Base-by-base conservation (phyloP, 495 filamentous ascomycete genomes). In the Penicillium samsonianum region DNA sequence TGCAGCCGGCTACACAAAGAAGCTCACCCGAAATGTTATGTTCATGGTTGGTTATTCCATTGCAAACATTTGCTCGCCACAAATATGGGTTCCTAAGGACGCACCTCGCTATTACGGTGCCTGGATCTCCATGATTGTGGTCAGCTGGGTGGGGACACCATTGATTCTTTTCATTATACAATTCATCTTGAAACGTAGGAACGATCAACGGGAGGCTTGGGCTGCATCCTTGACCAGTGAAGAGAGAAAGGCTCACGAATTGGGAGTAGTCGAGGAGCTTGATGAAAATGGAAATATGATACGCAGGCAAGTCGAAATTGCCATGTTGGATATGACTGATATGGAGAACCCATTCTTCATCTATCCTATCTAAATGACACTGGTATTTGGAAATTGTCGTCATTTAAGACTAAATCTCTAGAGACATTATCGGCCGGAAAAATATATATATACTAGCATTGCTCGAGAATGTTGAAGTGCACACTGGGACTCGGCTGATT, bases 331-430 rank as follows among this genome's bases (percentile, higher is more conserved):
- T 59, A 46, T 68, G 60, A 68, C 65, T 23, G 65, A 68, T 28
- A 46, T 65, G 60, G 63, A 68, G 57, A 68, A 68, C 37, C 63
- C 53, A 40, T 63, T 41, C 17, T 68, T 68, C 30, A 55, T 68
- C 19, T 68, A 68, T 54, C 65, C 65, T 12, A 46, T 46, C 14
- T 46, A 16, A 3, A 38, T n/a, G 16, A 2, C 5, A 38, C 16
- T 12, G 1, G 5, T n/a, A 5, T 6, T 4, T 5, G 14, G 5
- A 37, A 16, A 37, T 16, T 16, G 31, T 4, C 14, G 14, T 16
- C 35, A n/a, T 35, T 14, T 4, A 35, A 16, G 12, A 35, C 16
- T 16, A 8, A 0, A 1, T 2, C 0, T 37, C 14, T 3, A 38
- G 16, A n/a, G 14, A n/a, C 8, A 8, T 16, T 7, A 8, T 33